A percentile compares a stretch with the other conserved stretches of the same genome.
Conservation (phyloP, 2,329 filamentous ascomycete species). For the Cladophialophora psammophila region DNA sequence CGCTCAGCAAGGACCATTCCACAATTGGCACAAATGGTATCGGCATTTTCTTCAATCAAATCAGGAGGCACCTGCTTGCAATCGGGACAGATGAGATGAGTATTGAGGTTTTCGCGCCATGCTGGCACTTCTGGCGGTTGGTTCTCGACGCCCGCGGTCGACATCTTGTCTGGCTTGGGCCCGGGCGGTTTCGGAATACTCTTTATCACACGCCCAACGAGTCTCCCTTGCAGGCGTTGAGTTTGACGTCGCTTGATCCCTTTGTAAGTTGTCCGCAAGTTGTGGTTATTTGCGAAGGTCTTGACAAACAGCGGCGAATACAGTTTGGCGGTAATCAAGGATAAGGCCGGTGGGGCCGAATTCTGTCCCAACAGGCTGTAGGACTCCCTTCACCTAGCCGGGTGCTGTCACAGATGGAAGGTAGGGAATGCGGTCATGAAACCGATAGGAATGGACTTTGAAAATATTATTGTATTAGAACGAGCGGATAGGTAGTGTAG, state of each 20-base stretch:
- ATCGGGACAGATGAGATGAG: slow-evolving; percentile 84
- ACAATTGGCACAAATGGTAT: slow-evolving; percentile 91
- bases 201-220: slow-evolving; percentile 41
- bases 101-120: slow-evolving; percentile 86
- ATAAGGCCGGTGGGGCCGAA: slow-evolving; percentile 23
- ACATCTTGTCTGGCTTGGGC: slow-evolving; percentile 46
- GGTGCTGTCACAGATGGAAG: not conserved
- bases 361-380: slow-evolving; percentile 24
- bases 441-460: not conserved
- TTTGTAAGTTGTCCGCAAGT: slow-evolving; percentile 53
- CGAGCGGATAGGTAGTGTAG: slow-evolving; percentile 31
- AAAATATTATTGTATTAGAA: slow-evolving; percentile 23
- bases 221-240: slow-evolving; percentile 42
- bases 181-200: slow-evolving; percentile 26
- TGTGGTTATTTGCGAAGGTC: slow-evolving; percentile 59
- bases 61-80: slow-evolving; percentile 93
- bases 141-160: slow-evolving; percentile 52
- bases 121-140: slow-evolving; percentile 47
- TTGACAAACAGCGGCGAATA: slow-evolving; percentile 75
- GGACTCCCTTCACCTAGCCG: not conserved
- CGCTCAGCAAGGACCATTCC: slow-evolving; percentile 89
- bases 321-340: slow-evolving; percentile 64
- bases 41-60: slow-evolving; percentile 87
- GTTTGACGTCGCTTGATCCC: slow-evolving; percentile 54
- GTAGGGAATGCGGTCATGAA: not conserved